A percentile compares a stretch with the other conserved stretches of the same genome.
Evolutionary conservation across 257 asterid species (phyloP).

Genomic region (Solanum sparsipilum): DNA sequence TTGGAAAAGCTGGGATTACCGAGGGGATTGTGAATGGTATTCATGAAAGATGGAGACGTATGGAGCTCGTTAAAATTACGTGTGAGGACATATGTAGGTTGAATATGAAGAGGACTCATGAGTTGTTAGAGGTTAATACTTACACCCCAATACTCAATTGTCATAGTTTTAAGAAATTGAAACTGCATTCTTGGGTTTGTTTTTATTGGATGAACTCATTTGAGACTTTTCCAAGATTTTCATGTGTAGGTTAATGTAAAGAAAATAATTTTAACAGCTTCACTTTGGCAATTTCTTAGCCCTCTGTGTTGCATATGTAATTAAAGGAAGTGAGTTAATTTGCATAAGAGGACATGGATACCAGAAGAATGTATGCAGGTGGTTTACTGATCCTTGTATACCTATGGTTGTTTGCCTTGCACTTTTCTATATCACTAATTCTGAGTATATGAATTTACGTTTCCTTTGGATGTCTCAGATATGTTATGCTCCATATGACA

Average conservation of each 20-base stretch:
- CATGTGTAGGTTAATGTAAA: not conserved
- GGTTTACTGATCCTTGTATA: not conserved
- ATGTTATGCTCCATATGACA: not conserved
- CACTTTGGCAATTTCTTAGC: not conserved
- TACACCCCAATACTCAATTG: not conserved
- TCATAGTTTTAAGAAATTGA: not conserved
- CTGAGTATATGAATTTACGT: not conserved
- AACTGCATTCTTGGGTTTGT: not conserved
- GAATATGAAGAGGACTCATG: constrained; percentile 98
- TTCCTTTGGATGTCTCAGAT: not conserved
- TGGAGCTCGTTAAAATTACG: constrained; percentile 65
- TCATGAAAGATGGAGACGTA: constrained; percentile 92
- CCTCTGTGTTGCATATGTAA: not conserved
- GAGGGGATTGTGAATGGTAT: constrained; percentile 97
- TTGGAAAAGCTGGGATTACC: constrained; percentile 87
- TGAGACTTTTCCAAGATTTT: not conserved
- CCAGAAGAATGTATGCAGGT: not conserved
- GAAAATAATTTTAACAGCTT: not conserved
- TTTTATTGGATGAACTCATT: not conserved
- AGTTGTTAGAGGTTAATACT: constrained; percentile 61
- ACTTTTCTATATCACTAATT: not conserved
- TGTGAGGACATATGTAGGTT: constrained; percentile 82
- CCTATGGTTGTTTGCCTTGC: not conserved
- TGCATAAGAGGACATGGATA: not conserved
- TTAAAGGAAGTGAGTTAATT: not conserved